A percentile compares a stretch with the other conserved stretches of the same genome.
Evolutionary conservation across 2,329 filamentous ascomycete genomes (phyloP).

Genomic region (Colletotrichum shisoi): DNA sequence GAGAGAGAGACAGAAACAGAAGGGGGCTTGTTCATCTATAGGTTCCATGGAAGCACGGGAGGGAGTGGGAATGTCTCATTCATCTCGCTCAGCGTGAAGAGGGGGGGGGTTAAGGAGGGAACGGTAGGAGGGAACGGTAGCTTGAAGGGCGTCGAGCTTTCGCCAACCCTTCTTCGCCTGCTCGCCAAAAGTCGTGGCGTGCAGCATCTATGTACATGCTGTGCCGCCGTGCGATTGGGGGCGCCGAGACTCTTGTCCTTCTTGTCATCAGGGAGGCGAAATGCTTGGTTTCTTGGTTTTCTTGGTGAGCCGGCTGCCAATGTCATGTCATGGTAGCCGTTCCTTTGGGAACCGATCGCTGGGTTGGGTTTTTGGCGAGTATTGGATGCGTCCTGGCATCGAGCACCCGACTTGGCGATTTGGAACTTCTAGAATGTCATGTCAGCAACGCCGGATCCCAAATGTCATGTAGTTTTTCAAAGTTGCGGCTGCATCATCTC

Average conservation of each 20-base stretch:
- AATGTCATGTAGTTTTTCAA: too few relatives aligned
- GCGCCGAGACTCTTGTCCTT: conserved; percentile 29
- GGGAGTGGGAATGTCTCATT: neutral
- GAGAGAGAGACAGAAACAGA: too few relatives aligned
- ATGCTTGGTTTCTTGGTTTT: conserved; percentile 17
- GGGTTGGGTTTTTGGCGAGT: conserved; percentile 1
- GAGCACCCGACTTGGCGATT: conserved; percentile 26
- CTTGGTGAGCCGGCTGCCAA: conserved; percentile 14
- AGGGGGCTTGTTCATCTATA: too few relatives aligned
- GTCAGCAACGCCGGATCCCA: too few relatives aligned
- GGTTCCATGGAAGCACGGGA: neutral
- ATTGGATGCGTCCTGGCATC: conserved; percentile 36
- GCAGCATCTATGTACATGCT: conserved; percentile 13
- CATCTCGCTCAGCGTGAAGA: neutral
- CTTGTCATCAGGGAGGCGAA: conserved; percentile 20
- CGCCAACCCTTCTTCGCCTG: conserved; percentile 16
- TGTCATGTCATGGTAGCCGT: conserved; percentile 8
- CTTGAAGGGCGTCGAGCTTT: conserved; percentile 19
- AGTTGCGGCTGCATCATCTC: neutral
- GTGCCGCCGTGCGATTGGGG: neutral
- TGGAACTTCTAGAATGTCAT: conserved; percentile 17
- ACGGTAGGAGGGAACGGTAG: too few relatives aligned
- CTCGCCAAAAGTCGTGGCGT: conserved; percentile 10
- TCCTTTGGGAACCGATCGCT: conserved; percentile 12
- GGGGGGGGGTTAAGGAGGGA: neutral